Conservation (phyloP, 116 monocot species). For the Papilionanthe hybrid region DNA sequence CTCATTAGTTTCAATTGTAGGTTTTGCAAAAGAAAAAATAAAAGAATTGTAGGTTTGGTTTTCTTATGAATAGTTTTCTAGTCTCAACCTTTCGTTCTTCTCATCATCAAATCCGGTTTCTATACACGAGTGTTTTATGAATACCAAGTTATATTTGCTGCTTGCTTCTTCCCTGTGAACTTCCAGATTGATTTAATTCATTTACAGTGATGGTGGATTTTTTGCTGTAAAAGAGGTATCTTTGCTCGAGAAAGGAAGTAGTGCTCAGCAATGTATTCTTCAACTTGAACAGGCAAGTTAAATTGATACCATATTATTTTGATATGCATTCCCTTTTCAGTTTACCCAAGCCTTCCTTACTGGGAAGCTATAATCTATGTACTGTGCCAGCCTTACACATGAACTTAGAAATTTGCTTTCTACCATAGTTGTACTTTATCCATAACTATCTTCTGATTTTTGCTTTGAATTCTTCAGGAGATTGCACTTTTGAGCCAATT, state of each 20-base stretch:
- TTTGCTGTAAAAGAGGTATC: slow-evolving; percentile 98
- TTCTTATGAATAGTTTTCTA: background rate
- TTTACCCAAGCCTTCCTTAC: background rate
- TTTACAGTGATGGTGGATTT: slow-evolving; percentile 76
- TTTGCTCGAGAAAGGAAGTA: slow-evolving; percentile 70
- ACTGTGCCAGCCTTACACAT: background rate
- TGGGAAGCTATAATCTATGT: background rate
- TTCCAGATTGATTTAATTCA: slow-evolving; percentile 6
- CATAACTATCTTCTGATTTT: background rate
- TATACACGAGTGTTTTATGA: background rate
- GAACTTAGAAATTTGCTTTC: background rate
- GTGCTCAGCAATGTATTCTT: slow-evolving; percentile 75
- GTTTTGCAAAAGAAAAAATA: too few relatives aligned
- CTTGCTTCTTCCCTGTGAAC: slow-evolving; percentile 3
- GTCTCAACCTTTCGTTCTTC: background rate
- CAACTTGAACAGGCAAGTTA: slow-evolving; percentile 84
- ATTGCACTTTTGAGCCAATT: slow-evolving; percentile 87
- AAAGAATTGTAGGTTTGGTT: background rate
- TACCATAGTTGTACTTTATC: background rate
- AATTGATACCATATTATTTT: background rate
- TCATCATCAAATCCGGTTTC: background rate
- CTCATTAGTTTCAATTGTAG: too few relatives aligned
- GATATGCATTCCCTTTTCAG: background rate
- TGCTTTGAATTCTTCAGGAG: slow-evolving; percentile 52
- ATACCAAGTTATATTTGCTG: background rate